These are phyloP conservation scores for Phoma sp. DNA, from an alignment of 2,329 filamentous ascomycete species.

Conservation along the genomic window DNA sequence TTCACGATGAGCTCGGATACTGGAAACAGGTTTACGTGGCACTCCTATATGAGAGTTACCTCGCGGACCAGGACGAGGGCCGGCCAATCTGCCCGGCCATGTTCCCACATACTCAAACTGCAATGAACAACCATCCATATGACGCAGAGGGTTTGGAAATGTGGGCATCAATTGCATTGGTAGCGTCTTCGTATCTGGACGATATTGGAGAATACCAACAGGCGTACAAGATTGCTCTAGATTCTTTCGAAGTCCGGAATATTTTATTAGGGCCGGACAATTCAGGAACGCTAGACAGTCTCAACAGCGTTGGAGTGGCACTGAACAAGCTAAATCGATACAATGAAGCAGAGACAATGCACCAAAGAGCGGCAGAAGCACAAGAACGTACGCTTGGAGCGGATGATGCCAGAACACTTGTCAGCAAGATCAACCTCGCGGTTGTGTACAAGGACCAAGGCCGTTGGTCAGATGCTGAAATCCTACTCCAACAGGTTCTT, in stretches of 20 bases:
- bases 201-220: not conserved
- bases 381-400: not conserved
- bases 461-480: conserved; percentile 7
- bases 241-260: not conserved
- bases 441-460: not conserved
- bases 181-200: not conserved
- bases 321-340: not conserved
- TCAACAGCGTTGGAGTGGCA: not conserved
- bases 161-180: conserved; percentile 10
- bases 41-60: conserved; percentile 1
- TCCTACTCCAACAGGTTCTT: not conserved
- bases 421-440: conserved; percentile 9
- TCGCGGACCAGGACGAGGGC: conserved; percentile 7
- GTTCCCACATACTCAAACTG: conserved; percentile 19
- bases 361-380: conserved; percentile 1
- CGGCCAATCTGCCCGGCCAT: conserved; percentile 17
- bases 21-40: conserved; percentile 20
- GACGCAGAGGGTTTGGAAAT: not conserved
- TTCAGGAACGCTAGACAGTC: not conserved
- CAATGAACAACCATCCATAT: not conserved
- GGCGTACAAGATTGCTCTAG: not conserved
- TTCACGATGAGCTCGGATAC: conserved; percentile 21
- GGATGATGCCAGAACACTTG: not conserved
- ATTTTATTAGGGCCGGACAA: not conserved
- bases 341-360: conserved; percentile 12